These are phyloP conservation scores for Tympanopsis confertula DNA, from an alignment of 2,329 filamentous ascomycete genomes.

Conservation along the genomic window DNA sequence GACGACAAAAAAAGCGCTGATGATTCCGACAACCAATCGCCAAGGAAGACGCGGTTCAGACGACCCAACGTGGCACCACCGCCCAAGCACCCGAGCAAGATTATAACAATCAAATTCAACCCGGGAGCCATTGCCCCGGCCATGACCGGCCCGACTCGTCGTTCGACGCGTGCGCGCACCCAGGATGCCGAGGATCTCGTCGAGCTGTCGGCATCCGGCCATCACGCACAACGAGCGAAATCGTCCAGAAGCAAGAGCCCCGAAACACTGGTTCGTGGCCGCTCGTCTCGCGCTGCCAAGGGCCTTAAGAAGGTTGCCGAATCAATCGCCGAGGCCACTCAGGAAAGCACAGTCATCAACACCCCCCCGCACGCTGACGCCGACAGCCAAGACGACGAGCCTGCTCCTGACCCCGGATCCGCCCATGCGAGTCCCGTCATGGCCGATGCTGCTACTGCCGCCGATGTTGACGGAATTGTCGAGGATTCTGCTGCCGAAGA, in stretches of 20 bases:
- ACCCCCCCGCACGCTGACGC: too few relatives aligned
- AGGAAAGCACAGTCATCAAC: slow-evolving; percentile 32
- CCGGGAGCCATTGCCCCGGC: slow-evolving; percentile 10
- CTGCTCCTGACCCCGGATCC: slow-evolving; percentile 8
- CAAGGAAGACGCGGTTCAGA: slow-evolving; percentile 13
- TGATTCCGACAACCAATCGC: slow-evolving; percentile 8
- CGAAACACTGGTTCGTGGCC: slow-evolving; percentile 30
- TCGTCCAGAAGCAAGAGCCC: slow-evolving; percentile 43
- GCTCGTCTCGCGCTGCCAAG: slow-evolving; percentile 37
- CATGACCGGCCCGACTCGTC: slow-evolving; percentile 21
- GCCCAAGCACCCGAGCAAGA: slow-evolving; percentile 17
- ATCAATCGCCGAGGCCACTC: slow-evolving; percentile 37
- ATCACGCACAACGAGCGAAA: slow-evolving; percentile 35
- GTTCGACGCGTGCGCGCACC: slow-evolving; percentile 39
- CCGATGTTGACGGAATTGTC: slow-evolving; percentile 7
- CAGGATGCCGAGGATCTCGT: slow-evolving; percentile 41
- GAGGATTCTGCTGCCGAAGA: slow-evolving; percentile 1
- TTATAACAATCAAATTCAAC: slow-evolving; percentile 32
- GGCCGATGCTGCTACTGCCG: slow-evolving; percentile 1
- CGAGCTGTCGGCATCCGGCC: slow-evolving; percentile 49
- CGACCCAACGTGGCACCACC: too few relatives aligned
- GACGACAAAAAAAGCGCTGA: slow-evolving; percentile 14
- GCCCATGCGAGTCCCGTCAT: slow-evolving; percentile 6
- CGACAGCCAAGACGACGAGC: slow-evolving; percentile 17
- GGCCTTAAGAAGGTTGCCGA: slow-evolving; percentile 34